A percentile compares a stretch with the other conserved stretches of the same genome.
phyloP scores from a whole-genome alignment of 1,139 yeast species.

The Geotrichum europaeum region DNA sequence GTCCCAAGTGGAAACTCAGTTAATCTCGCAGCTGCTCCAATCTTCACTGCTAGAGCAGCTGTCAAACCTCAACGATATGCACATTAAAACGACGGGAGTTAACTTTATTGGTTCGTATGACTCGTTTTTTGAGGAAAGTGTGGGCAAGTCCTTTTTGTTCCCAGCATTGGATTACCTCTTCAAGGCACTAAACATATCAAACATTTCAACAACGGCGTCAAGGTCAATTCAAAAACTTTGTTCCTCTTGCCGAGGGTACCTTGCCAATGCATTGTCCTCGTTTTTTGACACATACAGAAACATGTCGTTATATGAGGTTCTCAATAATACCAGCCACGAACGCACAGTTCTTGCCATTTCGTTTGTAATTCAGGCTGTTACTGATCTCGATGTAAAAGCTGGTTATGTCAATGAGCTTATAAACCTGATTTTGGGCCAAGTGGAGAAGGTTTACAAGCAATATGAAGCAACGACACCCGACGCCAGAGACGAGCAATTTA shows the following conservation, averaged over 20 bases:
- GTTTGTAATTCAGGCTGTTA: slow-evolving; percentile 32
- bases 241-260: slow-evolving; percentile 30
- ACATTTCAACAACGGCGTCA: slow-evolving; percentile 34
- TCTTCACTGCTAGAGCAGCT: slow-evolving; percentile 33
- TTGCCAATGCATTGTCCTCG: slow-evolving; percentile 28
- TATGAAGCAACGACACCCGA: slow-evolving; percentile 11
- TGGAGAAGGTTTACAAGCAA: slow-evolving; percentile 11
- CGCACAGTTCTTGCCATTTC: slow-evolving; percentile 36
- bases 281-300: slow-evolving; percentile 32
- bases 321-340: slow-evolving; percentile 27
- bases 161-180: slow-evolving; percentile 33
- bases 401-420: slow-evolving; percentile 26
- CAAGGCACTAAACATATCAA: slow-evolving; percentile 28
- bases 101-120: slow-evolving; percentile 34
- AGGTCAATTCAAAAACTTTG: slow-evolving; percentile 37
- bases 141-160: slow-evolving; percentile 30
- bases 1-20: slow-evolving; percentile 1
- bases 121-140: slow-evolving; percentile 30
- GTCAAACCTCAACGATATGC: slow-evolving; percentile 23
- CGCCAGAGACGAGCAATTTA: slow-evolving; percentile 14
- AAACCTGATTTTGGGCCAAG: slow-evolving; percentile 23
- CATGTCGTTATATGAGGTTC: slow-evolving; percentile 21
- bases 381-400: slow-evolving; percentile 23
- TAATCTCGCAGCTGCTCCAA: slow-evolving; percentile 8
- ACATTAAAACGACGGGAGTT: slow-evolving; percentile 35